These are phyloP conservation scores for Zymoseptoria pseudotritici DNA, from an alignment of 2,329 filamentous ascomycete genomes.

Conservation along the genomic window DNA sequence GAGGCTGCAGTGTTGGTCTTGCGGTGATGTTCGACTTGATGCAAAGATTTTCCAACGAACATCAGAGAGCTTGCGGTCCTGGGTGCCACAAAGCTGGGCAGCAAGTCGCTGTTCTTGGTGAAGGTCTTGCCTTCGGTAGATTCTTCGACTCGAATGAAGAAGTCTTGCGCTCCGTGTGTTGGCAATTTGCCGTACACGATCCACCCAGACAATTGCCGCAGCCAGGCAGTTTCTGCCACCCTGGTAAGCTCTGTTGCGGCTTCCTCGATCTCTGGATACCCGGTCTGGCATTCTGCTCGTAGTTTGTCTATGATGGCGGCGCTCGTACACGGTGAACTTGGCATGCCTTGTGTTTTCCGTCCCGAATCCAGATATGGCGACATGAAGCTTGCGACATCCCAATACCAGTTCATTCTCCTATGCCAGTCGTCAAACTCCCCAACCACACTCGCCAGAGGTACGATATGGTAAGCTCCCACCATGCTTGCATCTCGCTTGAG, in stretches of 20 bases:
- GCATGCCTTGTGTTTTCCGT: not conserved
- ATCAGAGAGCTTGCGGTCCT: constrained; percentile 74
- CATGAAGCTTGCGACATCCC: constrained; percentile 65
- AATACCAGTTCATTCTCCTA: constrained; percentile 77
- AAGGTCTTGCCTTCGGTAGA: constrained; percentile 40
- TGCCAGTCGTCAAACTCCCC: constrained; percentile 83
- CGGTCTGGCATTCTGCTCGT: constrained; percentile 70
- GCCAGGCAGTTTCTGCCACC: constrained; percentile 80
- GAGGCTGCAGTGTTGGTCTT: constrained; percentile 9
- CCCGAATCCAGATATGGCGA: constrained; percentile 29
- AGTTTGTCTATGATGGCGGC: constrained; percentile 71
- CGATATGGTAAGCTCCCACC: constrained; percentile 88
- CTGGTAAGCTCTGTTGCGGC: constrained; percentile 65
- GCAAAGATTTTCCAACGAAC: constrained; percentile 83
- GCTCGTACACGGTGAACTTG: constrained; percentile 20
- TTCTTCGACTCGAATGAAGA: constrained; percentile 56
- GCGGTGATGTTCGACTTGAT: constrained; percentile 58
- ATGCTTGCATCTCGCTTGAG: constrained; percentile 66
- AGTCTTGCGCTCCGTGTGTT: constrained; percentile 69
- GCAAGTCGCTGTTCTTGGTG: constrained; percentile 49
- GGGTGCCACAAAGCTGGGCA: constrained; percentile 72
- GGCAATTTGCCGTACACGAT: constrained; percentile 81
- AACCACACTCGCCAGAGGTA: constrained; percentile 79
- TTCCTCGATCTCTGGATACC: constrained; percentile 77
- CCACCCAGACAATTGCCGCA: constrained; percentile 86